A percentile compares a stretch with the other conserved stretches of the same genome.
Conservation (phyloP, 495 filamentous ascomycete species). For the Neurospora sp. region DNA sequence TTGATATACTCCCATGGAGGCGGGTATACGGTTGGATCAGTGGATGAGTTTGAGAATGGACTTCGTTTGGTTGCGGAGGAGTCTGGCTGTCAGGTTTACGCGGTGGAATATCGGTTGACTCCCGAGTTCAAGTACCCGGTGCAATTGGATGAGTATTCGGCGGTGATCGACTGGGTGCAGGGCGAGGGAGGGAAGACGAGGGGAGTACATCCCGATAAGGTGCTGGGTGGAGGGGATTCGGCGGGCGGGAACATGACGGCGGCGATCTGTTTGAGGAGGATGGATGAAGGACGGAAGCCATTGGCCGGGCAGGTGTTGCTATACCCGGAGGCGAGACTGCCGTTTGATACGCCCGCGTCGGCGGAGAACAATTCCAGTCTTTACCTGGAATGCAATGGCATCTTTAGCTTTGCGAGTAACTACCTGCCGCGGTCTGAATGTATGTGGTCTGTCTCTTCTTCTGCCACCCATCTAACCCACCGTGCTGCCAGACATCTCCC, state of each 20-base stretch:
- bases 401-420: slow-evolving; percentile 27
- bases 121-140: slow-evolving; percentile 29
- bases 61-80: slow-evolving; percentile 21
- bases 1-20: slow-evolving; percentile 35
- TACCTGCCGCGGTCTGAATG: slow-evolving; percentile 22
- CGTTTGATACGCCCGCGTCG: slow-evolving; percentile 26
- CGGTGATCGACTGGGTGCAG: slow-evolving; percentile 21
- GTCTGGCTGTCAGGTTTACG: slow-evolving; percentile 16
- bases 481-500: neutral
- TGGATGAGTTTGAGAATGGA: slow-evolving; percentile 31
- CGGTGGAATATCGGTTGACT: slow-evolving; percentile 27
- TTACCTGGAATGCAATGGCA: slow-evolving; percentile 30
- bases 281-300: slow-evolving; percentile 13
- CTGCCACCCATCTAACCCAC: neutral
- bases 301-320: slow-evolving; percentile 23
- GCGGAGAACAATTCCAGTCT: slow-evolving; percentile 24
- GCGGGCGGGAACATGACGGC: slow-evolving; percentile 30
- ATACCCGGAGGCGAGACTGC: slow-evolving; percentile 27
- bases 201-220: slow-evolving; percentile 16
- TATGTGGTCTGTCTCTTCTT: neutral
- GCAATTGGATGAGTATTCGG: slow-evolving; percentile 24
- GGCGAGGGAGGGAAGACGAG: slow-evolving; percentile 6
- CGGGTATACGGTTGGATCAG: slow-evolving; percentile 25
- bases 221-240: slow-evolving; percentile 25
- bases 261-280: slow-evolving; percentile 19